Percentiles rank a stretch among this genome's conserved stretches.
Evolutionary conservation across 108 stramenopile species (phyloP).

Genomic region (Skeletonema potamos): DNA sequence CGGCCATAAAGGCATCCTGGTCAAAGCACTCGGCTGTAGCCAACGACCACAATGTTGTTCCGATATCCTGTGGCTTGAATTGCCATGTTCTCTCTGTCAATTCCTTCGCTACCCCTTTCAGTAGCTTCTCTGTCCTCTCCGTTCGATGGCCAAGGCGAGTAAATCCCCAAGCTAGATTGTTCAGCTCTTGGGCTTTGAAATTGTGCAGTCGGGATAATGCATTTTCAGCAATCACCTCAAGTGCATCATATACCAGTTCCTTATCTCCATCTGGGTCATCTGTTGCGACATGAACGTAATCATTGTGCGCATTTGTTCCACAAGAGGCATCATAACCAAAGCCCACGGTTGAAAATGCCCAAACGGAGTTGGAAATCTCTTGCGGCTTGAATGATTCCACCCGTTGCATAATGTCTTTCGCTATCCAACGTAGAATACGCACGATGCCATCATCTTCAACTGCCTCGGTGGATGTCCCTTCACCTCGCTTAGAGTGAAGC

Average conservation of each 20-base stretch:
- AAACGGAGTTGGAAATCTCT: conserved; percentile 55
- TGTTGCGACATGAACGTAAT: conserved; percentile 59
- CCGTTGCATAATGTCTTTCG: conserved; percentile 42
- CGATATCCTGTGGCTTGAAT: conserved; percentile 50
- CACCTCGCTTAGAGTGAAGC: conserved; percentile 54
- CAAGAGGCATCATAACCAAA: conserved; percentile 57
- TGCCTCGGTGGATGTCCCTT: conserved; percentile 8
- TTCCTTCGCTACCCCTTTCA: conserved; percentile 55
- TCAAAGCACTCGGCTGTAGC: conserved; percentile 68
- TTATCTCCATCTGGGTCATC: conserved; percentile 60
- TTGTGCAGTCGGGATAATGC: conserved; percentile 44
- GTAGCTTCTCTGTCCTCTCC: conserved; percentile 31
- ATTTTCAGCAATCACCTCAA: conserved; percentile 45
- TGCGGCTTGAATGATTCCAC: conserved; percentile 68
- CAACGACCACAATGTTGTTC: conserved; percentile 67
- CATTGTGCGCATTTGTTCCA: conserved; percentile 45
- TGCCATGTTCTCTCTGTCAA: conserved; percentile 39
- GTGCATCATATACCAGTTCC: conserved; percentile 35
- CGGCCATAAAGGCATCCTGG: conserved; percentile 49
- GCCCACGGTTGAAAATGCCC: conserved; percentile 79
- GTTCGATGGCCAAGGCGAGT: conserved; percentile 57
- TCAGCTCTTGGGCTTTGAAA: conserved; percentile 77
- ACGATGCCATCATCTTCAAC: conserved; percentile 55
- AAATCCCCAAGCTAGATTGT: conserved; percentile 78
- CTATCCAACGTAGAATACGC: conserved; percentile 57